These are phyloP conservation scores for Trichoderma sp. DNA, from an alignment of 2,329 filamentous ascomycete species.

Conservation along the genomic window DNA sequence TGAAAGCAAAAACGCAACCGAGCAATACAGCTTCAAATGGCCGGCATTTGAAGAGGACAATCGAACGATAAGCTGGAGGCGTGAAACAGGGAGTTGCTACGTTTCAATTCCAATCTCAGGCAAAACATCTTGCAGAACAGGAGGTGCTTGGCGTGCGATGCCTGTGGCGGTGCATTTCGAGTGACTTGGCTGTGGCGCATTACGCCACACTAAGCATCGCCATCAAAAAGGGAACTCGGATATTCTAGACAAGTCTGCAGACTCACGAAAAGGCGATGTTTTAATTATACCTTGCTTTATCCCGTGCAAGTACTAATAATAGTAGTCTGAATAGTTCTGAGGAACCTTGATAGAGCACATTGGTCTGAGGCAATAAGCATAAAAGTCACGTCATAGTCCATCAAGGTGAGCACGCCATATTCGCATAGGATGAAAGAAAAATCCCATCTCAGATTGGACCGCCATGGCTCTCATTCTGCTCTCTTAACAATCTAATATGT, in stretches of 20 bases:
- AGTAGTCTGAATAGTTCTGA: neutral
- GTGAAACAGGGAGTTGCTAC: conserved; percentile 18
- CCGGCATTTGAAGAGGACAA: conserved; percentile 37
- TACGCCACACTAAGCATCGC: neutral
- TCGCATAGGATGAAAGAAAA: conserved; percentile 11
- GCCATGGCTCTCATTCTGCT: neutral
- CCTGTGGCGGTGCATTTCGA: conserved; percentile 8
- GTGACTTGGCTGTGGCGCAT: neutral
- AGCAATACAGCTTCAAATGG: conserved; percentile 33
- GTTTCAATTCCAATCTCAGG: conserved; percentile 24
- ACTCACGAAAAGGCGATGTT: neutral
- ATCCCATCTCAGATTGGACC: conserved; percentile 7
- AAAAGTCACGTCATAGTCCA: conserved; percentile 14
- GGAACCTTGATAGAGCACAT: neutral
- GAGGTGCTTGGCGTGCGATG: conserved; percentile 4
- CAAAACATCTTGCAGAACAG: neutral
- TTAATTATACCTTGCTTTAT: neutral
- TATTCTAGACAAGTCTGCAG: neutral
- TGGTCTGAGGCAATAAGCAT: neutral
- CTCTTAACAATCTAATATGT: neutral
- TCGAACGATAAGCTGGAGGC: conserved; percentile 24
- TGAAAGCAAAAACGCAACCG: neutral
- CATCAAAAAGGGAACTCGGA: neutral
- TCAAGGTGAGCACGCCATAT: conserved; percentile 18
- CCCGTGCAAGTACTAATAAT: neutral